phyloP scores from a whole-genome alignment of 202 grass and related monocot genomes.

The Zoysia matrella region DNA sequence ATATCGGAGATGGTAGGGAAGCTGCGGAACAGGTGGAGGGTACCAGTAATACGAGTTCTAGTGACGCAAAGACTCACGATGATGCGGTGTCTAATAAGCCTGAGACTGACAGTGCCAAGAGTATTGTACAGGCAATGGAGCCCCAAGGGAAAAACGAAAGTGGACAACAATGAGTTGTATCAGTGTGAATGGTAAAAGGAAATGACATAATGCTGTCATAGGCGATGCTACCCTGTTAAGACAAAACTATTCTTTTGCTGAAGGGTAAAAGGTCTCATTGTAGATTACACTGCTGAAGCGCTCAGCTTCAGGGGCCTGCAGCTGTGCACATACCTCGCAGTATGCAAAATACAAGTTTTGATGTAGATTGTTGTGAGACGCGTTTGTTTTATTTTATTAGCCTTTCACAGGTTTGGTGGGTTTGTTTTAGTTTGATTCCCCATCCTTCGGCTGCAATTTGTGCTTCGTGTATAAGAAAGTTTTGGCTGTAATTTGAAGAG shows the following conservation, averaged over 20 bases:
- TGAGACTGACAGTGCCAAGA: conserved; percentile 32
- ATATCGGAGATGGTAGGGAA: neutral
- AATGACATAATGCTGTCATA: neutral
- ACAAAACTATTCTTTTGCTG: neutral
- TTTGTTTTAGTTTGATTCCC: conserved; percentile 45
- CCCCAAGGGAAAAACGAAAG: neutral
- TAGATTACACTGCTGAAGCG: conserved; percentile 9
- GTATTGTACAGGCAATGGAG: conserved; percentile 13
- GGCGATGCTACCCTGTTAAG: conserved; percentile 31
- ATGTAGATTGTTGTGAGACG: conserved; percentile 53
- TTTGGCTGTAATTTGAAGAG: conserved; percentile 40
- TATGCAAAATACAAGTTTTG: conserved; percentile 55
- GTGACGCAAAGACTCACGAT: conserved; percentile 46
- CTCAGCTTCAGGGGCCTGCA: conserved; percentile 12
- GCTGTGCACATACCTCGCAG: conserved; percentile 50
- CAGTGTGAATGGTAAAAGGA: neutral
- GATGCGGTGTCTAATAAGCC: conserved; percentile 42
- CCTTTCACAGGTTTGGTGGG: conserved; percentile 44
- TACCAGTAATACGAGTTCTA: conserved; percentile 33
- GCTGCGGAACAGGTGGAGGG: conserved; percentile 24
- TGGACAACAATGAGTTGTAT: conserved; percentile 19
- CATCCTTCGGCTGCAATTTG: conserved; percentile 34
- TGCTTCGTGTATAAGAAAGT: neutral
- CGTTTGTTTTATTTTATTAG: conserved; percentile 22
- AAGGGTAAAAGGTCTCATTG: conserved; percentile 11